These are phyloP conservation scores for Blepharisma stoltei DNA, from an alignment of 73 alveolate genomes.

Conservation along the genomic window DNA sequence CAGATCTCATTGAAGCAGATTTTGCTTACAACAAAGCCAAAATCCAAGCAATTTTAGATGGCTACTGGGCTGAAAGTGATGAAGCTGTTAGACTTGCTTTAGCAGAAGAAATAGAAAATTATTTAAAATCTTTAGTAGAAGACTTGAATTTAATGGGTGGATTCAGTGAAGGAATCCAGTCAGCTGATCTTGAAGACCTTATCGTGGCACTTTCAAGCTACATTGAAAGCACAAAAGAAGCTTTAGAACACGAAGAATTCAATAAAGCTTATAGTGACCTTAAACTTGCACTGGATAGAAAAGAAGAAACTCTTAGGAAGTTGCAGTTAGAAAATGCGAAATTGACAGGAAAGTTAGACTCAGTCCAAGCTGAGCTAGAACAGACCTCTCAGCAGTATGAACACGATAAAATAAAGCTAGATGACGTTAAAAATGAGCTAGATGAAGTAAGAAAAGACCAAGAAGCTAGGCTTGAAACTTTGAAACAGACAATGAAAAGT, in stretches of 20 bases:
- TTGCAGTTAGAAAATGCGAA: conserved; percentile 27
- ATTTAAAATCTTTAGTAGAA: not conserved
- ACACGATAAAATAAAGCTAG: conserved; percentile 7
- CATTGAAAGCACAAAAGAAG: not conserved
- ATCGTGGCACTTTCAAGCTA: not conserved
- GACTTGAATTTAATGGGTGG: not conserved
- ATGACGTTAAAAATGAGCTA: not conserved
- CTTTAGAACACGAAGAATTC: conserved; percentile 5
- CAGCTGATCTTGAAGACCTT: not conserved
- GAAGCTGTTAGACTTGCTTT: not conserved
- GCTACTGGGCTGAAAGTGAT: not conserved
- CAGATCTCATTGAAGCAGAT: conserved; percentile 2
- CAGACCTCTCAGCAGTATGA: not conserved
- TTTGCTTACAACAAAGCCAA: conserved; percentile 14
- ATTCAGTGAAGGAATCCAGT: not conserved
- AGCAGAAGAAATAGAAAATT: not conserved
- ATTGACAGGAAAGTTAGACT: not conserved
- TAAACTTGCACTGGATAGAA: not conserved
- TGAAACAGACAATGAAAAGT: not conserved
- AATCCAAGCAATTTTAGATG: conserved; percentile 14
- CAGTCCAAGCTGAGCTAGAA: not conserved
- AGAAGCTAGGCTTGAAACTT: not conserved
- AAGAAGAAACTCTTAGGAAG: not conserved
- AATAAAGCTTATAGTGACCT: not conserved
- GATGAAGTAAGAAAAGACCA: not conserved